Conservation (phyloP, 192 early-diverging fungal species). For the Endogone sp. region DNA sequence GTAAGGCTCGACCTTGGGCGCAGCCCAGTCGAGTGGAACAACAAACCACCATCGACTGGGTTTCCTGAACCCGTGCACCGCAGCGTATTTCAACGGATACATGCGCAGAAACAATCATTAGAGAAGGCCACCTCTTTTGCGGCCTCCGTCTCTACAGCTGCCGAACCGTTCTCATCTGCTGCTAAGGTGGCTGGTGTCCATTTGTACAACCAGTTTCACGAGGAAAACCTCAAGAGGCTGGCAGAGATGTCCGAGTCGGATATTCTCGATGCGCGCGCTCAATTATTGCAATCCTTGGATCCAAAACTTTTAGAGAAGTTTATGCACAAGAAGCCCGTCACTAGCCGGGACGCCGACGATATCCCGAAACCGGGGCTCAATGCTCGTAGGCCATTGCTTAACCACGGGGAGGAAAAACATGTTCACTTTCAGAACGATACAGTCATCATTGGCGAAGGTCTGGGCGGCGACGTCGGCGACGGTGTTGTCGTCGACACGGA, state of each 20-base stretch:
- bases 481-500: constrained; percentile 20
- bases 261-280: constrained; percentile 61
- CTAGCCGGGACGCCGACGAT: constrained; percentile 15
- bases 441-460: no score
- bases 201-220: constrained; percentile 47
- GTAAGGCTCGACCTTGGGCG: constrained; percentile 9
- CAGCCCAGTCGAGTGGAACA: no score
- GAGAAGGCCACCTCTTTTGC: no score
- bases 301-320: constrained; percentile 63
- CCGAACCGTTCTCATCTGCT: no score
- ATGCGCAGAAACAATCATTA: no score
- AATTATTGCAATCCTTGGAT: constrained; percentile 61
- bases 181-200: no score
- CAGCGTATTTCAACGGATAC: constrained; percentile 20
- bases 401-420: background rate
- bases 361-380: no score
- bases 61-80: constrained; percentile 36
- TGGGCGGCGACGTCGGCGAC: no score
- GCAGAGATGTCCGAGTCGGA: constrained; percentile 67
- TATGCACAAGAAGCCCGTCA: constrained; percentile 24
- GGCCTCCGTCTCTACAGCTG: no score
- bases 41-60: constrained; percentile 14
- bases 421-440: background rate
- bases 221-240: constrained; percentile 46
- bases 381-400: no score